Base-by-base conservation (phyloP, 352 stramenopile species). In the Pythium rishiriense region DNA sequence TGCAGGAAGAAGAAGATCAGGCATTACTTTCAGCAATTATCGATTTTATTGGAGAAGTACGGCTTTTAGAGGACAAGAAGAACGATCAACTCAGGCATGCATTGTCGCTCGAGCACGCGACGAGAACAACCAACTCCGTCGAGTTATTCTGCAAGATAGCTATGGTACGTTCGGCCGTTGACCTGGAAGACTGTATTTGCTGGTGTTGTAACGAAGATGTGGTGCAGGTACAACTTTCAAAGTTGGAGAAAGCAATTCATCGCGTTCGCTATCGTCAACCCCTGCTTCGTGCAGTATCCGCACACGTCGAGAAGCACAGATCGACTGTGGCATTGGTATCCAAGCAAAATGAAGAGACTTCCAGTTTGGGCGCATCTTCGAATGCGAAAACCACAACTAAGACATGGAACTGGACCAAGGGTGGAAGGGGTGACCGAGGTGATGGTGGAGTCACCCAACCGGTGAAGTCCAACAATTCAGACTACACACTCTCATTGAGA, bases 171-270 rank as follows among this genome's bases (percentile, higher is more conserved):
- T 8, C 37, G 6, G n/a, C 37, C 15, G n/a, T n/a, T 8, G 31
- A 11, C 5, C 9, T 10, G 19, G 15, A 17, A 43, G 1, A 43
- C 37, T 31, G 14, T 6, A 2, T 43, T 12, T 2, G n/a, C 14
- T 6, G 37, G n/a, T 17, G 2, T 1, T 17, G 19, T 17, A 43
- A 4, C 12, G 37, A 17, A 21, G 37, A 39, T 21, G 37, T 25
- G 41, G 50, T 33, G 8, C 46, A 78, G 74, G 3, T 74, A 26
- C 69, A 83, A 58, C 47, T 76, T 64, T 61, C 76, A 19, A 91
- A 82, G 47, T 62, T 90, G 42, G 79, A 89, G 25, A 90, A 86
- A 57, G 48, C 75, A 35, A 82, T 90, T 25, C 75, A 85, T 54
- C 77, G 79, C 11, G 79, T 59, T 63, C 75, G 84, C 15, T 93